Evolutionary conservation across 768 basidiomycete genomes (phyloP).

Genomic region (Cystobasidiopsis lactophilus): DNA sequence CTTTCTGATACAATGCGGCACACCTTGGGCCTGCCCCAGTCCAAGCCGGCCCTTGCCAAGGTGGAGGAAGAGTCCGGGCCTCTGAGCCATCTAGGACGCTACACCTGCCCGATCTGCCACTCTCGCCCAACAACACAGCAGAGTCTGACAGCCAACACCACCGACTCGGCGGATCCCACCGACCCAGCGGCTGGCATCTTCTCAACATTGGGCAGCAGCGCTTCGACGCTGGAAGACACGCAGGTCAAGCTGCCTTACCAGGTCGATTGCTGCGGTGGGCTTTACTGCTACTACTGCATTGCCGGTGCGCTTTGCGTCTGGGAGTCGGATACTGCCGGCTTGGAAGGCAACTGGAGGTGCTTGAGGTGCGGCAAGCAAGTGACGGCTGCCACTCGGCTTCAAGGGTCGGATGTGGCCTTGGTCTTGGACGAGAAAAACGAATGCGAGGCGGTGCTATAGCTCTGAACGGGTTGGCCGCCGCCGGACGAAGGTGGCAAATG

Average conservation of each 20-base stretch:
- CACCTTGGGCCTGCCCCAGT: no score
- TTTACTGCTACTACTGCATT: conserved; percentile 86
- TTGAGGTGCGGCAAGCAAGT: conserved; percentile 14
- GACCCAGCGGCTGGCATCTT: conserved; percentile 9
- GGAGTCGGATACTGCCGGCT: conserved; percentile 9
- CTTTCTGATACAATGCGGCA: not conserved
- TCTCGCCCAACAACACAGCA: conserved; percentile 13
- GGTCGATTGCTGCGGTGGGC: conserved; percentile 48
- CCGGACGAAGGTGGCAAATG: no score
- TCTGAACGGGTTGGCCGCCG: no score
- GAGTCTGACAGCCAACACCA: conserved; percentile 17
- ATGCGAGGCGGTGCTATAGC: no score
- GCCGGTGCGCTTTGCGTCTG: conserved; percentile 51
- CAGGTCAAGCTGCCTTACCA: conserved; percentile 54
- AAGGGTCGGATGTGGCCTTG: no score
- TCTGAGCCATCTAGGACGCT: conserved; percentile 43
- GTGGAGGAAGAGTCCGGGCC: conserved; percentile 30
- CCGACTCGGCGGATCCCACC: conserved; percentile 38
- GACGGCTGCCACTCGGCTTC: no score
- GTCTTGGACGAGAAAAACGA: no score
- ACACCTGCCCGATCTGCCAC: conserved; percentile 73
- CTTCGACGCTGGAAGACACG: conserved; percentile 23
- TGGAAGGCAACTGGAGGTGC: conserved; percentile 15
- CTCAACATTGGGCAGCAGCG: conserved; percentile 7
- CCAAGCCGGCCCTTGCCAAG: conserved; percentile 6